Percentiles rank a stretch among this genome's conserved stretches.
phyloP scores from a whole-genome alignment of 441 rosid species.

The Populus tomentosa region DNA sequence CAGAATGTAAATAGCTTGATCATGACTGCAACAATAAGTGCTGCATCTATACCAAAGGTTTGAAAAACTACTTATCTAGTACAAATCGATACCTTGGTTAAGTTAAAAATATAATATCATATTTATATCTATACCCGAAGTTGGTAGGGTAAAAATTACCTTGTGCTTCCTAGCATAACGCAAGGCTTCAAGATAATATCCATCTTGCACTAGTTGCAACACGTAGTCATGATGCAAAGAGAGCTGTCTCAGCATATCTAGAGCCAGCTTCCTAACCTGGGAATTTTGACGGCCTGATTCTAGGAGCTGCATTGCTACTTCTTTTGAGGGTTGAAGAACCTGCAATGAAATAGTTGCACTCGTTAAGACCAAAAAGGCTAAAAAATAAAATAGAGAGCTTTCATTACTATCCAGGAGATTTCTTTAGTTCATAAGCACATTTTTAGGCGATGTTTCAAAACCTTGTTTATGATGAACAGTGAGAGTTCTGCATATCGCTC shows the following conservation, averaged over 20 bases:
- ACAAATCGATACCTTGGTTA: not conserved
- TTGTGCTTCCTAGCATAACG: slow-evolving; percentile 80
- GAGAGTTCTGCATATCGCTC: slow-evolving; percentile 79
- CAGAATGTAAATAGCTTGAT: not conserved
- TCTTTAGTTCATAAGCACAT: not conserved
- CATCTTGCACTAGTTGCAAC: slow-evolving; percentile 73
- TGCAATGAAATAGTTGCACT: slow-evolving; percentile 24
- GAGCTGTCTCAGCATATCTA: slow-evolving; percentile 95
- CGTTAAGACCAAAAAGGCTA: slow-evolving; percentile 2
- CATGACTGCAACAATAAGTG: not conserved
- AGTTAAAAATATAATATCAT: not conserved
- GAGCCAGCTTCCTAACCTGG: slow-evolving; percentile 78
- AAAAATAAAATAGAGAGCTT: not conserved
- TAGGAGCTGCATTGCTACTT: slow-evolving; percentile 89
- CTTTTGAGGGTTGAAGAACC: slow-evolving; percentile 95
- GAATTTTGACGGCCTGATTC: slow-evolving; percentile 71
- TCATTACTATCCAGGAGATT: not conserved
- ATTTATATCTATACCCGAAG: not conserved
- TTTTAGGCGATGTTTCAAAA: slow-evolving; percentile 18
- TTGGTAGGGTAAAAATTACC: slow-evolving; percentile 37
- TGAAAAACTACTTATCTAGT: not conserved
- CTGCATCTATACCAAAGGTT: not conserved
- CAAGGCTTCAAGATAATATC: slow-evolving; percentile 85
- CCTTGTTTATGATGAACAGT: slow-evolving; percentile 80
- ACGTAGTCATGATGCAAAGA: slow-evolving; percentile 81